A percentile compares a stretch with the other conserved stretches of the same genome.
Evolutionary conservation across 768 basidiomycete species (phyloP).

Genomic region (Crassisporium funariophilum): DNA sequence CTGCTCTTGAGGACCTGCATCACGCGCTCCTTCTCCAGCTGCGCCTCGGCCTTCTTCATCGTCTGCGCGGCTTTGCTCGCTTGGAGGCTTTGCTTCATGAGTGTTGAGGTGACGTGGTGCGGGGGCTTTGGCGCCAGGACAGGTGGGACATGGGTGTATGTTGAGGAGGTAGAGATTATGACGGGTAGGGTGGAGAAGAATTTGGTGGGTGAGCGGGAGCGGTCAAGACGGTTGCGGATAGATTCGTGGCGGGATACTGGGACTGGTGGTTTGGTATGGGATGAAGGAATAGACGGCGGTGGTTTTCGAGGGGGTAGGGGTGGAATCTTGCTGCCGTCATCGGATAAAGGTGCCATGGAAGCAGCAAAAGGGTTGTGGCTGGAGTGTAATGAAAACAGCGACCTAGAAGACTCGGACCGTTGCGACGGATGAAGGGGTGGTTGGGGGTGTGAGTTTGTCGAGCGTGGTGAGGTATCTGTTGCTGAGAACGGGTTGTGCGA

Average conservation of each 20-base stretch:
- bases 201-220: slow-evolving; percentile 14
- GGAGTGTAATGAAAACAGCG: slow-evolving; percentile 9
- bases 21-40: slow-evolving; percentile 69
- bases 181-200: slow-evolving; percentile 14
- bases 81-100: slow-evolving; percentile 75
- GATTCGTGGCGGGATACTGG: slow-evolving; percentile 42
- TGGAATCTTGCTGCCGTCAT: slow-evolving; percentile 32
- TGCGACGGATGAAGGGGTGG: slow-evolving; percentile 31
- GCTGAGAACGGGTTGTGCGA: slow-evolving; percentile 16
- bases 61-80: slow-evolving; percentile 73
- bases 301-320: slow-evolving; percentile 58
- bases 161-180: slow-evolving; percentile 8
- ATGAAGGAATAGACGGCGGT: slow-evolving; percentile 24
- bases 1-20: slow-evolving; percentile 74
- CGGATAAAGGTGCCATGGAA: slow-evolving; percentile 16
- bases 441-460: slow-evolving; percentile 23
- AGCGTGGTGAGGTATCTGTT: no score
- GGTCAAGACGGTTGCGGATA: slow-evolving; percentile 10
- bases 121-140: slow-evolving; percentile 40
- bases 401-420: slow-evolving; percentile 21
- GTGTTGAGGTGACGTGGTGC: slow-evolving; percentile 56
- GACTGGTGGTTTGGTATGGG: slow-evolving; percentile 15
- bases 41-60: slow-evolving; percentile 68
- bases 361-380: slow-evolving; percentile 44
- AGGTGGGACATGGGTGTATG: slow-evolving; percentile 16